Evolutionary conservation across 2,329 filamentous ascomycete genomes (phyloP).

Genomic region (Xylaria sp.): DNA sequence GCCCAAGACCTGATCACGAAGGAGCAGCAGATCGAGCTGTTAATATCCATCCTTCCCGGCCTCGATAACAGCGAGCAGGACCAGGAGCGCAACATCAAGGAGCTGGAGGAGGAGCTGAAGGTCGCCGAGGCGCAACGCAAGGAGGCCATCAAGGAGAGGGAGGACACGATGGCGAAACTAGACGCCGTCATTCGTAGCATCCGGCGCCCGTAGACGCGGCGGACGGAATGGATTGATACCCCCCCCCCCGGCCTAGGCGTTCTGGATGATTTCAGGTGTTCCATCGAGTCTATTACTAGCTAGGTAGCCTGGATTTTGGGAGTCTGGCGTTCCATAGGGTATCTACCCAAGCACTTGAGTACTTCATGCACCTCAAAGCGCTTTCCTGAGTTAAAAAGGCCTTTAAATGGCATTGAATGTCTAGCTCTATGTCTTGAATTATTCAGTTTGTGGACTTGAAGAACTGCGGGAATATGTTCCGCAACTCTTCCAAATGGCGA

Average conservation of each 20-base stretch:
- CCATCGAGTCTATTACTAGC: background rate
- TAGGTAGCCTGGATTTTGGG: background rate
- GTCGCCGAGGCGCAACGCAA: constrained; percentile 64
- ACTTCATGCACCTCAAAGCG: constrained; percentile 6
- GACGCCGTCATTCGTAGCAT: constrained; percentile 64
- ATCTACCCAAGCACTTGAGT: constrained; percentile 1
- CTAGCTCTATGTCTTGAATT: background rate
- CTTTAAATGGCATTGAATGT: background rate
- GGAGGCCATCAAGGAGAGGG: constrained; percentile 65
- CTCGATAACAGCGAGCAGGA: constrained; percentile 77
- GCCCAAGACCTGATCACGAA: constrained; percentile 77
- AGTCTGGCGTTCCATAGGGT: constrained; percentile 3
- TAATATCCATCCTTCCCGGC: constrained; percentile 76
- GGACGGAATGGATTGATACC: constrained; percentile 29
- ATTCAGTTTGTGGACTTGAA: constrained; percentile 62
- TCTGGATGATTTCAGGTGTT: constrained; percentile 9
- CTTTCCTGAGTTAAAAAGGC: background rate
- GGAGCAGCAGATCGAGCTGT: constrained; percentile 79
- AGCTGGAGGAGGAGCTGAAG: constrained; percentile 67
- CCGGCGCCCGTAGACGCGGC: constrained; percentile 54
- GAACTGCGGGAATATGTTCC: constrained; percentile 76
- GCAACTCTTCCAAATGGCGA: constrained; percentile 73
- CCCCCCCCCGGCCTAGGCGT: constrained; percentile 23
- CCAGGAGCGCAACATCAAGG: constrained; percentile 68
- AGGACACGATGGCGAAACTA: constrained; percentile 61